Conservation (phyloP, 371 early-diverging fungal genomes). For the Apophysomyces sp. region DNA sequence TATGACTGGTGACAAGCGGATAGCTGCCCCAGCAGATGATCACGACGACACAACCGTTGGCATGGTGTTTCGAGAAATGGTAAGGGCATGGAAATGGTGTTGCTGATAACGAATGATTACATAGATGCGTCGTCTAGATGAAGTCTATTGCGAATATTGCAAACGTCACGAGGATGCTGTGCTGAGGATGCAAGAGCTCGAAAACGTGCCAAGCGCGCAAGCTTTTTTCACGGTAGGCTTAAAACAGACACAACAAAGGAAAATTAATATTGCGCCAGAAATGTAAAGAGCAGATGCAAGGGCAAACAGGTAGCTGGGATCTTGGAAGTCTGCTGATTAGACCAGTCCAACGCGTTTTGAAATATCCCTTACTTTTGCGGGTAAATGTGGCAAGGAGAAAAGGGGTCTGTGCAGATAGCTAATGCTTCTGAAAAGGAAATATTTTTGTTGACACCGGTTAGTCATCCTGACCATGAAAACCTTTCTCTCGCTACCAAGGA, state of each 20-base stretch:
- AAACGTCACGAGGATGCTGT: conserved; percentile 72
- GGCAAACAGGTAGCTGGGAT: conserved; percentile 81
- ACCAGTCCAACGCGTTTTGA: conserved; percentile 86
- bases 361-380: conserved; percentile 76
- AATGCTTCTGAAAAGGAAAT: conserved; percentile 52
- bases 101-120: too few species aligned
- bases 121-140: conserved; percentile 52
- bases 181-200: conserved; percentile 57
- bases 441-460: conserved; percentile 53
- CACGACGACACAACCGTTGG: conserved; percentile 44
- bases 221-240: conserved; percentile 53
- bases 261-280: conserved; percentile 12
- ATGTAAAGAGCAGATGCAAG: conserved; percentile 55
- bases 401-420: neutral
- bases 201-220: conserved; percentile 45
- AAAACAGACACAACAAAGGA: neutral
- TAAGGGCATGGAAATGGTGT: conserved; percentile 13
- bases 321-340: conserved; percentile 77
- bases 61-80: conserved; percentile 60
- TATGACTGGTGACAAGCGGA: neutral
- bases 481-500: conserved; percentile 45
- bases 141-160: conserved; percentile 70
- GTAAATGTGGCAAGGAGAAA: conserved; percentile 31
- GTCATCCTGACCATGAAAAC: conserved; percentile 55
- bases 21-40: neutral